Conservation (phyloP, 345 rosid species). For the Populus ilicifolia region DNA sequence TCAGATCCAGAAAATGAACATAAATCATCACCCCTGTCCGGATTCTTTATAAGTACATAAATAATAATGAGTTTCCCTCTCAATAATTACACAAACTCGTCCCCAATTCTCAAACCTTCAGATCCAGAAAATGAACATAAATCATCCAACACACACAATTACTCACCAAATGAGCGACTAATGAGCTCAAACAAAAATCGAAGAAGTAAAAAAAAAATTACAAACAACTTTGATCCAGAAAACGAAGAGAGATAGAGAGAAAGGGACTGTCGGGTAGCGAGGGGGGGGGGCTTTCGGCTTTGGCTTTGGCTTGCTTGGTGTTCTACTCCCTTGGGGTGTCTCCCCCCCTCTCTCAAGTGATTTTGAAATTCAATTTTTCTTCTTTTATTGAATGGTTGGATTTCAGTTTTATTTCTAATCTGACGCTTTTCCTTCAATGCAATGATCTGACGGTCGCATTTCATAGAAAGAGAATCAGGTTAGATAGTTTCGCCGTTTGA, state of each 20-base stretch:
- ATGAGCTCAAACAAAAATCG: constrained; percentile 35
- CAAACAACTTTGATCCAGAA: background rate
- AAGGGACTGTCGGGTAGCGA: background rate
- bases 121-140: constrained; percentile 36
- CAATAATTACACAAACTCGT: constrained; percentile 26
- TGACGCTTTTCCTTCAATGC: constrained; percentile 27
- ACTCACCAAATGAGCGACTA: constrained; percentile 18
- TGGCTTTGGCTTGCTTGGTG: background rate
- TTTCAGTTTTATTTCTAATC: constrained; percentile 33
- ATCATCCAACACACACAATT: constrained; percentile 21
- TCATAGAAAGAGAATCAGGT: constrained; percentile 38
- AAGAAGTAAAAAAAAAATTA: background rate
- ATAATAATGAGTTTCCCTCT: constrained; percentile 7
- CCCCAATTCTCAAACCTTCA: constrained; percentile 32
- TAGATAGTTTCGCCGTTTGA: constrained; percentile 43
- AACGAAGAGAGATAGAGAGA: background rate
- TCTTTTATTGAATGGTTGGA: constrained; percentile 60
- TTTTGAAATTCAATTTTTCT: constrained; percentile 82
- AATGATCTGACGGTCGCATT: constrained; percentile 50
- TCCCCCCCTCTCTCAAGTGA: constrained; percentile 85
- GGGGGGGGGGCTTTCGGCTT: background rate
- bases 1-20: constrained; percentile 41
- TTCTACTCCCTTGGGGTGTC: constrained; percentile 22
- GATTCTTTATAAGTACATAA: constrained; percentile 3
- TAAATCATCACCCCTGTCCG: background rate